Base-by-base conservation (phyloP, 192 early-diverging fungal genomes). In the Paraglomus occultum region DNA sequence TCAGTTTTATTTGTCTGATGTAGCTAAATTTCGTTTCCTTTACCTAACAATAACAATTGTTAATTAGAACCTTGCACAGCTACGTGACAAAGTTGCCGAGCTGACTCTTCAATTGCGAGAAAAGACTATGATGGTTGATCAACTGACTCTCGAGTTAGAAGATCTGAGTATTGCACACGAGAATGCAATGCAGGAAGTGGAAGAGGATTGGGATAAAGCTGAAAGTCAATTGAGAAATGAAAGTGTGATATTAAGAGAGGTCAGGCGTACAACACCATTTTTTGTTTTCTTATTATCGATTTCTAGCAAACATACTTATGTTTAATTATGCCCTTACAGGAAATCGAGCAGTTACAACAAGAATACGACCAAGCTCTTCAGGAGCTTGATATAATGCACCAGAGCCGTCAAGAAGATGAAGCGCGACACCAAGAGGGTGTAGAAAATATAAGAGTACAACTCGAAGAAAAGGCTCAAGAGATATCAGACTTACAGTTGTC, bases 31-130 rank as follows among this genome's bases (percentile, higher is more conserved):
- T 31, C 31, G 31, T 31, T 31, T 1, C 31, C 31, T 31, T 31
- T 2, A n/a, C 2, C 12, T 51, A n/a, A n/a, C 50, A 51, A 51
- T 18, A 51, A 51, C 50, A 3, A 51, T 2, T 51, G 17, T 11
- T 45, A 46, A 23, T 14, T 68, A 68, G 55, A 70, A 47, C 10
- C 67, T 70, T 47, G 67, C 54, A 6, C 49, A 71, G 17, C 47
- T 77, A 22, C 71, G 71, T 52, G 68, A 80, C 22, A 75, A 78
- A 54, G 72, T 77, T 6, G 72, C 71, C 2, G 75, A 81, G 45
- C 46, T 82, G 6, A 76, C 77, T n/a, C 62, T 59, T 5, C 77
- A 84, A 67, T 42, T 82, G 1, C 66, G 73, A 23, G 77, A 82
- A 31, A 84, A 84, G 58, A 64, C 57, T 8, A 64, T 60, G 40